Percentiles rank a stretch among this genome's conserved stretches.
Conservation (phyloP, 331 rosid species). For the Spiraea crenata region DNA sequence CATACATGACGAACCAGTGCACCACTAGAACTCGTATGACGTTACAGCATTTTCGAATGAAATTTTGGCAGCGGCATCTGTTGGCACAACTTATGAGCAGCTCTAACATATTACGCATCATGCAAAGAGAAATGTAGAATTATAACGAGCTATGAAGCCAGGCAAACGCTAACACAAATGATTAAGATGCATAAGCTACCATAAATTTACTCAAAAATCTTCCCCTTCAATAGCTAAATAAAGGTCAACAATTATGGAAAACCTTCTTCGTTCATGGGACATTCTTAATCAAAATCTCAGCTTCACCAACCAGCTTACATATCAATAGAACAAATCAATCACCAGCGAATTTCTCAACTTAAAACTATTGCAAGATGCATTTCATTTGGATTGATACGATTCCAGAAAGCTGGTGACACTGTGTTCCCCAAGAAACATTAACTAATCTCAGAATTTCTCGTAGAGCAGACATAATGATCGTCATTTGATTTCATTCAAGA, state of each 20-base stretch:
- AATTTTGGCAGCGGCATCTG: no score
- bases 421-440: slow-evolving; percentile 7
- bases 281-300: slow-evolving; percentile 9
- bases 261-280: background rate
- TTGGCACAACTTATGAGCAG: no score
- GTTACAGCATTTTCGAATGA: no score
- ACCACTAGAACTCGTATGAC: no score
- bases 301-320: slow-evolving; percentile 2
- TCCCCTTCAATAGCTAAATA: background rate
- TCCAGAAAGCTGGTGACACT: background rate
- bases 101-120: no score
- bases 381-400: background rate
- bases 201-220: background rate
- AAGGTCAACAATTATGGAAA: slow-evolving; percentile 13
- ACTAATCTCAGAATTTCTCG: background rate
- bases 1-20: no score
- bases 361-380: background rate
- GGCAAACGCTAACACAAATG: background rate
- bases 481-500: slow-evolving; percentile 43
- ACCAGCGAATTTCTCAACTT: slow-evolving; percentile 13
- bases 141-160: background rate
- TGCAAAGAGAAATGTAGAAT: no score
- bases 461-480: slow-evolving; percentile 1
- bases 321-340: slow-evolving; percentile 9
- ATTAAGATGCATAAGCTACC: no score